Base-by-base conservation (phyloP, 176 grass and related monocot species). In the Paspalum vaginatum region DNA sequence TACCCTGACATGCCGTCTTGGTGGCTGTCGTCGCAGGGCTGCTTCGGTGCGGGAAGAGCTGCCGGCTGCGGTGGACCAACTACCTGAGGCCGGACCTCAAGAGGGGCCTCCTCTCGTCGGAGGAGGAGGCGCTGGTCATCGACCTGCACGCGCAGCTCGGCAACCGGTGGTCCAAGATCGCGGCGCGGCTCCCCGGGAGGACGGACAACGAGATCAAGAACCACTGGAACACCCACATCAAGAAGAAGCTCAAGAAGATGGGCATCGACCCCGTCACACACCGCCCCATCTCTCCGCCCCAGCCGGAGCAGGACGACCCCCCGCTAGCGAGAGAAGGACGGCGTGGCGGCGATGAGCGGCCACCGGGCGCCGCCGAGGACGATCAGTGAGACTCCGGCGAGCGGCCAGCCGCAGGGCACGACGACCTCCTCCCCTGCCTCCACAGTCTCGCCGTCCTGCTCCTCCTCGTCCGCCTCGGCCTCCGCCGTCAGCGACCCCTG, bases 201-300 rank as follows among this genome's bases (percentile, higher is more conserved):
- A 98, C 95, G 21, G 95, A 99, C 84, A 99, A 99, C 74, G 96
- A 99, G 75, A 95, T 99, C 67, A 99, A 99, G 90, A 99, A 99
- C 80, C 90, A 89, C 71, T 95, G 96, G 96, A 93, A 99, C 86
- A 99, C 96, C 5, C 96, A 99, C 81, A 95, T 99, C 84, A 99
- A 95, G 92, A 99, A 95, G 84, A 95, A 98, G 88, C 90, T 99
- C 59, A 83, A 56, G 67, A 99, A 89, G 87, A 89, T 91, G 96
- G 96, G 96, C 72, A 69, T 95, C 67, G 82, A 99, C 58, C 93
- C 92, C 50, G 59, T 88, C 70, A 95, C 93, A 9, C 96, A 99
- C 84, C 72, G 64, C 17, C 83, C 88, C 0, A 22, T 46, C 43
- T 20, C 54, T 5, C 63, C 66, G 2, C 16, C 32, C 1, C 22